Conservation (phyloP, 306 rosid genomes). For the Pterocarpus santalinus region DNA sequence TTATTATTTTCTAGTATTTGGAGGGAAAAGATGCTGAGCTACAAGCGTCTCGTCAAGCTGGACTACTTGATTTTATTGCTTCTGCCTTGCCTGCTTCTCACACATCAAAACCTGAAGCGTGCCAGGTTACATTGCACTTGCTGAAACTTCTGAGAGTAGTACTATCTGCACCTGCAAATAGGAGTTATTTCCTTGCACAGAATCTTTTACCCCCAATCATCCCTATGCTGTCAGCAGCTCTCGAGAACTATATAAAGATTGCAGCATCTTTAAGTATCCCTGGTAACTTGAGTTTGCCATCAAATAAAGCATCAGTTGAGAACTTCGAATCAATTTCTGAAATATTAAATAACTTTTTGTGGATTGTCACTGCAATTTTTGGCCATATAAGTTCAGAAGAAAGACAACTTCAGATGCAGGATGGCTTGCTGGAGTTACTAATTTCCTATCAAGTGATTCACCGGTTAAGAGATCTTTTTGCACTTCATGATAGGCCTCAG, state of each 20-base stretch:
- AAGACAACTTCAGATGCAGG: slow-evolving; percentile 94
- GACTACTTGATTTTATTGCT: slow-evolving; percentile 95
- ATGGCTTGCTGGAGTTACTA: slow-evolving; percentile 89
- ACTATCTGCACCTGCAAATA: slow-evolving; percentile 79
- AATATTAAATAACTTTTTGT: slow-evolving; percentile 84
- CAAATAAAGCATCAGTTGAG: slow-evolving; percentile 83
- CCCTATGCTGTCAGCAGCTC: slow-evolving; percentile 96
- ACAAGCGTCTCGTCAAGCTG: slow-evolving; percentile 96
- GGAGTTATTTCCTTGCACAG: slow-evolving; percentile 89
- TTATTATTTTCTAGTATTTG: slow-evolving; percentile 68
- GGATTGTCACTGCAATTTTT: slow-evolving; percentile 81
- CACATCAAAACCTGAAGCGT: slow-evolving; percentile 95
- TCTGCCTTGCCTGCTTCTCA: slow-evolving; percentile 99
- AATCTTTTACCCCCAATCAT: slow-evolving; percentile 94
- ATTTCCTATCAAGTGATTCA: slow-evolving; percentile 92
- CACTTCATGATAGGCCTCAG: slow-evolving; percentile 98
- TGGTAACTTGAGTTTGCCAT: slow-evolving; percentile 65
- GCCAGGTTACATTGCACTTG: slow-evolving; percentile 88
- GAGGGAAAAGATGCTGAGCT: slow-evolving; percentile 97
- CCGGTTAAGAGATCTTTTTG: slow-evolving; percentile 93
- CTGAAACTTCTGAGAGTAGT: slow-evolving; percentile 86
- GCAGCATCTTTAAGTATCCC: slow-evolving; percentile 87
- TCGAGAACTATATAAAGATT: slow-evolving; percentile 93
- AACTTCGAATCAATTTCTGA: slow-evolving; percentile 87
- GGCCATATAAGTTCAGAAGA: slow-evolving; percentile 84